A percentile compares a stretch with the other conserved stretches of the same genome.
These are phyloP conservation scores for Amniculicola lignicola DNA, from an alignment of 495 filamentous ascomycete species.

Conservation along the genomic window DNA sequence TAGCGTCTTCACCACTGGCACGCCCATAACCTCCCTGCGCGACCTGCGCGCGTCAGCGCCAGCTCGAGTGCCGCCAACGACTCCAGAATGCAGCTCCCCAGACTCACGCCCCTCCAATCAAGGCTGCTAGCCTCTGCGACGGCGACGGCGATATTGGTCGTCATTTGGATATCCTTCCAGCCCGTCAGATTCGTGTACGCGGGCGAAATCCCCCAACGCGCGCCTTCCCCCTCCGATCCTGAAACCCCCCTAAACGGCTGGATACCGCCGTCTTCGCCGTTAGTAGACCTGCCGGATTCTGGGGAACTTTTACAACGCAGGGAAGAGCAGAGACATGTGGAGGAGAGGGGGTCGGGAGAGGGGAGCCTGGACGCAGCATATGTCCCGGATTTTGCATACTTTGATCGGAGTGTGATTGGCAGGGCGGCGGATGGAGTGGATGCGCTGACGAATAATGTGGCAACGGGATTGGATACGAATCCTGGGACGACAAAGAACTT, in stretches of 20 bases:
- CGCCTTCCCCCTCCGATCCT: background rate
- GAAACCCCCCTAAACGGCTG: background rate
- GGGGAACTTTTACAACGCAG: too few relatives aligned
- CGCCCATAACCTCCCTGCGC: constrained; percentile 4
- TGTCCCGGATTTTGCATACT: constrained; percentile 57
- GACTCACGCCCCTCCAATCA: constrained; percentile 64
- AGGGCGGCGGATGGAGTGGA: constrained; percentile 50
- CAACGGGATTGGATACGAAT: constrained; percentile 51
- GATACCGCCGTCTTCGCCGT: constrained; percentile 10
- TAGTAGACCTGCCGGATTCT: background rate
- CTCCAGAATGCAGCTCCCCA: constrained; percentile 55
- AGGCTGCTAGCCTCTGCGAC: constrained; percentile 63
- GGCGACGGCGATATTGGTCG: constrained; percentile 53
- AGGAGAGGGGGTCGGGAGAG: constrained; percentile 35
- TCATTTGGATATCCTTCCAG: constrained; percentile 56
- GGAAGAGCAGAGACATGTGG: constrained; percentile 1
- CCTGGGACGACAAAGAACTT: constrained; percentile 58
- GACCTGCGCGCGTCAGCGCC: constrained; percentile 25
- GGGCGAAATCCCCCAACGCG: constrained; percentile 44
- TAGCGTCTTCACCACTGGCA: background rate
- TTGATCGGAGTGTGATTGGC: constrained; percentile 61
- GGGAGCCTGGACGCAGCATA: constrained; percentile 46
- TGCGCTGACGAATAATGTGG: constrained; percentile 62
- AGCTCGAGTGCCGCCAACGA: constrained; percentile 11
- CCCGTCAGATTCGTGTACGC: constrained; percentile 59